Evolutionary conservation across 345 rosid genomes (phyloP), one percentile per base, ranked within the genome.

Genomic region (Populus ilicifolia): DNA sequence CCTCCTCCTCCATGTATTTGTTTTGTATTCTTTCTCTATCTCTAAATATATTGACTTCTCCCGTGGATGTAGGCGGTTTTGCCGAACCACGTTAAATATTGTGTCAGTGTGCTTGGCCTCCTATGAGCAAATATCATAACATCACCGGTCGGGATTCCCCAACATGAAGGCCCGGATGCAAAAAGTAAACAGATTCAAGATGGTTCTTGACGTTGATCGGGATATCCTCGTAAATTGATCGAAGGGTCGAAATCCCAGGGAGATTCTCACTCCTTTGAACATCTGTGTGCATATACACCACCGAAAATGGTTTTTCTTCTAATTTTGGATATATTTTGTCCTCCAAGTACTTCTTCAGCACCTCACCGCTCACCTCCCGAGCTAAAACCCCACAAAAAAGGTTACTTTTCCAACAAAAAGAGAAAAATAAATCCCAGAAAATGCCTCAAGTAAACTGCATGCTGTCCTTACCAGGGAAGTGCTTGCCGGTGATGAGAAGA

Each of bases 101-200:
- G n/a, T n/a, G n/a, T n/a, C n/a, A n/a, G n/a, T n/a, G n/a, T n/a
- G n/a, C n/a, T n/a, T n/a, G n/a, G n/a, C n/a, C n/a, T n/a, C n/a
- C n/a, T n/a, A n/a, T n/a, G n/a, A n/a, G n/a, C n/a, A n/a, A n/a
- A n/a, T n/a, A n/a, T n/a, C n/a, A n/a, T n/a, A n/a, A n/a, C n/a
- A n/a, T n/a, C n/a, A n/a, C n/a, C n/a, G n/a, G n/a, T n/a, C n/a
- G n/a, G n/a, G n/a, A n/a, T n/a, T n/a, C n/a, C n/a, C n/a, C n/a
- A n/a, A n/a, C n/a, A n/a, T n/a, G n/a, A 11, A 89, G 62, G 18
- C 80, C 86, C 5, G 93, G 93, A 77, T 91, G 96, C 75, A 91
- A 68, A 82, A 91, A 91, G 79, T 88, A 87, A 20, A 91, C 80
- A 5, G 83, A 78, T 63, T 84, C 76, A 12, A 89, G 80, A 71